Evolutionary conservation across 148 eudicot species (phyloP).

Genomic region (Nepenthes mirabilis): DNA sequence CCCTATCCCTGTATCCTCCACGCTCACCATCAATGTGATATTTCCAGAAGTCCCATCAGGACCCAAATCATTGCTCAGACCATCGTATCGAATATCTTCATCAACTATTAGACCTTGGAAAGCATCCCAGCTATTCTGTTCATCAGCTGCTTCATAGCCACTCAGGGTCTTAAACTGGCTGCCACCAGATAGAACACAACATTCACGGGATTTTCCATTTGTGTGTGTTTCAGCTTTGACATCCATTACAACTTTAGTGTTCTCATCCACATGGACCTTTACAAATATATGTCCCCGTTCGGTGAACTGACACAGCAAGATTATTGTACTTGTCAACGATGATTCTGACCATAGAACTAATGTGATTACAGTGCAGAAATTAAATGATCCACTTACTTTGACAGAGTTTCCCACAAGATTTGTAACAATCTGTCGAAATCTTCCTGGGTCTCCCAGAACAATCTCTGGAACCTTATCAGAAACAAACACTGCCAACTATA

Average conservation of each 20-base stretch:
- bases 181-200: slow-evolving; percentile 10
- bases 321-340: background rate
- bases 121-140: slow-evolving; percentile 33
- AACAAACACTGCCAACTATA: slow-evolving; percentile 55
- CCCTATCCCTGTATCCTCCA: slow-evolving; percentile 69
- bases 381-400: slow-evolving; percentile 34
- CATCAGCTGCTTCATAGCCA: slow-evolving; percentile 48
- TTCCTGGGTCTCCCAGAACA: slow-evolving; percentile 65
- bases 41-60: slow-evolving; percentile 15
- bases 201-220: slow-evolving; percentile 21
- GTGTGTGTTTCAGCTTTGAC: slow-evolving; percentile 16
- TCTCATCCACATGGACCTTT: slow-evolving; percentile 41
- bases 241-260: slow-evolving; percentile 19
- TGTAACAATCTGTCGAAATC: slow-evolving; percentile 59
- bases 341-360: background rate
- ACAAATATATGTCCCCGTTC: slow-evolving; percentile 66
- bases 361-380: background rate
- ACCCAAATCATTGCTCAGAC: slow-evolving; percentile 7
- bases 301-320: slow-evolving; percentile 36
- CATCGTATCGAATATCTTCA: slow-evolving; percentile 13
- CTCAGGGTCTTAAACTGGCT: slow-evolving; percentile 33
- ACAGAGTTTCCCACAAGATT: slow-evolving; percentile 70
- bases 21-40: slow-evolving; percentile 37
- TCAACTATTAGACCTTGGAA: slow-evolving; percentile 24
- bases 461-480: slow-evolving; percentile 58